Conservation (phyloP, 2,329 filamentous ascomycete genomes). For the Ambrosiella xylebori region DNA sequence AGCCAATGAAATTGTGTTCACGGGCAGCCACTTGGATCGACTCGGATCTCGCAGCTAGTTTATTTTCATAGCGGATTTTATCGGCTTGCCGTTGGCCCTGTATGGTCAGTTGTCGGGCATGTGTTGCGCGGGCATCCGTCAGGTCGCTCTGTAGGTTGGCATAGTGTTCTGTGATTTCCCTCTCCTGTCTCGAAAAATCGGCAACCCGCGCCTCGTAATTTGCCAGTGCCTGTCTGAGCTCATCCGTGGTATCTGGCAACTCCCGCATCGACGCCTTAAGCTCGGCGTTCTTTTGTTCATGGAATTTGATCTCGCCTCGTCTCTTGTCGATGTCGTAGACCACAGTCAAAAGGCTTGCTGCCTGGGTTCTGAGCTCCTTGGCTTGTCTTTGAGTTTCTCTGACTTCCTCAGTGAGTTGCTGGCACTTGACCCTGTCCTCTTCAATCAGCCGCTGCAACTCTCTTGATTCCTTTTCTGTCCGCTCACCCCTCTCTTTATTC, state of each 20-base stretch:
- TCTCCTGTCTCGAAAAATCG: constrained; percentile 45
- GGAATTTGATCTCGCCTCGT: constrained; percentile 52
- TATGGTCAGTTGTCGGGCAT: constrained; percentile 41
- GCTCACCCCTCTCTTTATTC: constrained; percentile 71
- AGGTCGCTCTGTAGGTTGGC: constrained; percentile 40
- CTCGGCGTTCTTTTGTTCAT: constrained; percentile 52
- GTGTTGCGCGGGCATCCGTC: constrained; percentile 25
- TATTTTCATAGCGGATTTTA: constrained; percentile 70
- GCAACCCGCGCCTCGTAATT: constrained; percentile 63
- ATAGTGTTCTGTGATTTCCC: constrained; percentile 47
- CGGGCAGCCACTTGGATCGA: constrained; percentile 66
- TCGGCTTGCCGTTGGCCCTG: constrained; percentile 70
- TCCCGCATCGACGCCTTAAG: constrained; percentile 58
- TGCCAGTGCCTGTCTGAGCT: constrained; percentile 52
- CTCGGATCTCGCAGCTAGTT: constrained; percentile 51
- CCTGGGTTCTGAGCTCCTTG: constrained; percentile 52
- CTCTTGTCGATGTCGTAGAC: constrained; percentile 62
- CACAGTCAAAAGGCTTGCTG: constrained; percentile 56
- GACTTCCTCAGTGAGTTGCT: constrained; percentile 42
- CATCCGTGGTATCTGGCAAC: constrained; percentile 60
- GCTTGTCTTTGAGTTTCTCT: constrained; percentile 39
- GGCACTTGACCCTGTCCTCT: constrained; percentile 37
- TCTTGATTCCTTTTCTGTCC: constrained; percentile 46
- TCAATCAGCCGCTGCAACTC: constrained; percentile 52
- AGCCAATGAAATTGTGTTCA: constrained; percentile 65